These are phyloP conservation scores for Mrakiaceae sp. DNA, from an alignment of 1,284 basidiomycete genomes.

Conservation along the genomic window DNA sequence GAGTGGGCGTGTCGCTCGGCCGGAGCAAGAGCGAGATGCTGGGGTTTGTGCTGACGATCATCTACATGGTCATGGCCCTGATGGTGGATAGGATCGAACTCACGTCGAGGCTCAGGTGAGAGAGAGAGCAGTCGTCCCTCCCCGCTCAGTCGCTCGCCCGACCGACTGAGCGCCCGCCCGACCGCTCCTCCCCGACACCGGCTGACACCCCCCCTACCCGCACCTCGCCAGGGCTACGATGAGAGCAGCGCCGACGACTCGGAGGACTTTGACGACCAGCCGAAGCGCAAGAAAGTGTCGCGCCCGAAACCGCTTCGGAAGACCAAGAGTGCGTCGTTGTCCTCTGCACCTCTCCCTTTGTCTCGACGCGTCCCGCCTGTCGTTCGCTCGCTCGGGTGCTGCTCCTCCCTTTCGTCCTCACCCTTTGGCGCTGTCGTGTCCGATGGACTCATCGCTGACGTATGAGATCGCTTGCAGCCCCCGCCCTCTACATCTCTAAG, in stretches of 20 bases:
- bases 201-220: background rate
- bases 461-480: background rate
- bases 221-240: background rate
- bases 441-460: background rate
- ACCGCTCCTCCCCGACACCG: background rate
- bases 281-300: background rate
- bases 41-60: background rate
- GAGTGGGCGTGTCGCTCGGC: constrained; percentile 29
- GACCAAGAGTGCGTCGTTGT: constrained; percentile 42
- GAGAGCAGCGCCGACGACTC: constrained; percentile 2
- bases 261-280: constrained; percentile 3
- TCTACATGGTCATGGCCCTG: background rate
- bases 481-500: constrained; percentile 18
- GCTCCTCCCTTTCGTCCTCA: background rate
- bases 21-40: constrained; percentile 35
- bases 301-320: background rate
- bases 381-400: background rate
- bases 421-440: constrained; percentile 22
- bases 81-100: background rate
- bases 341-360: constrained; percentile 10
- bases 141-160: background rate
- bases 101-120: background rate
- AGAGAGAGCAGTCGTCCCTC: background rate
- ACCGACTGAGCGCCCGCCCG: background rate
- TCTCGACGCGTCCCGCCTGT: background rate